These are phyloP conservation scores for Styphnolobium japonicum DNA, from an alignment of 306 rosid genomes.

Conservation along the genomic window DNA sequence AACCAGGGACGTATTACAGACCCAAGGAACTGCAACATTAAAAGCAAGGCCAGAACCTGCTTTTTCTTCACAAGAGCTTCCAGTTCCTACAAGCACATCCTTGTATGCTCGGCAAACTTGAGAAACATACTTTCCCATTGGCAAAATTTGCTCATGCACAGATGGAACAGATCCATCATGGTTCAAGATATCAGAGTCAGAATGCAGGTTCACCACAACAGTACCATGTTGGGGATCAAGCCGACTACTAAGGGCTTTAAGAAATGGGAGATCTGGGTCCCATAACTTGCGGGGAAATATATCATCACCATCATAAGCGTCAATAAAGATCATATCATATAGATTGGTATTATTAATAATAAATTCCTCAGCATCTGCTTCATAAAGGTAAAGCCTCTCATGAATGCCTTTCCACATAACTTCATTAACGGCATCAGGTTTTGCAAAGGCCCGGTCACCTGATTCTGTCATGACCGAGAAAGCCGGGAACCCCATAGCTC, in stretches of 20 bases:
- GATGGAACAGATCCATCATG: slow-evolving; percentile 56
- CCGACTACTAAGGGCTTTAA: slow-evolving; percentile 56
- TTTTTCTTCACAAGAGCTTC: slow-evolving; percentile 24
- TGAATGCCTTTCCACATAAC: slow-evolving; percentile 84
- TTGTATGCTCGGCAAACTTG: slow-evolving; percentile 67
- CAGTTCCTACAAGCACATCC: slow-evolving; percentile 52
- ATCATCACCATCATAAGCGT: slow-evolving; percentile 89
- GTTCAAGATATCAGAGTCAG: slow-evolving; percentile 61
- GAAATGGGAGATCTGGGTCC: slow-evolving; percentile 68
- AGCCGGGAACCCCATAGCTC: slow-evolving; percentile 93
- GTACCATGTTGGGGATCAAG: slow-evolving; percentile 89
- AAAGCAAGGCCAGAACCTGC: slow-evolving; percentile 64
- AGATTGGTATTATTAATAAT: slow-evolving; percentile 36
- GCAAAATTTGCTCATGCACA: slow-evolving; percentile 46
- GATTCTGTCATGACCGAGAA: slow-evolving; percentile 65
- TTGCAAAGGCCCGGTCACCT: slow-evolving; percentile 43
- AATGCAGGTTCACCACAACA: slow-evolving; percentile 92
- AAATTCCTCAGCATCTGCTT: slow-evolving; percentile 87
- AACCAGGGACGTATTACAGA: slow-evolving; percentile 78
- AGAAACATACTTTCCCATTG: slow-evolving; percentile 69
- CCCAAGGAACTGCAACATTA: slow-evolving; percentile 87
- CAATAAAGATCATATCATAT: slow-evolving; percentile 81
- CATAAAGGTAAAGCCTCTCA: slow-evolving; percentile 72
- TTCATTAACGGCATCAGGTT: slow-evolving; percentile 50
- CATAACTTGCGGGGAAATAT: slow-evolving; percentile 80